Conservation (phyloP, 1,284 basidiomycete species). For the Microbotryum scabiosae region DNA sequence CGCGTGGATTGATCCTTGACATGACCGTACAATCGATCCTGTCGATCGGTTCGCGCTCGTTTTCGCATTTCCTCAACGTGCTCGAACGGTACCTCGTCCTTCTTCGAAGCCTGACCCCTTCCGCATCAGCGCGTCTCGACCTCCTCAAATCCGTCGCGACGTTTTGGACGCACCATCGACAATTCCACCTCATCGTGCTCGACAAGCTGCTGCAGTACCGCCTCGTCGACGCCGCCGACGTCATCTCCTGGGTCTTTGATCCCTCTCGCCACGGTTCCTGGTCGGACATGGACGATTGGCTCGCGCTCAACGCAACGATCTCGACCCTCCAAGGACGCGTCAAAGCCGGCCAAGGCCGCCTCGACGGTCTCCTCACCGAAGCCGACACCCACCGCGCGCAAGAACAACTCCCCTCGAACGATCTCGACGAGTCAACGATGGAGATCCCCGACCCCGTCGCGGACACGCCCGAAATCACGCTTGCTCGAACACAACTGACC, state of each 20-base stretch:
- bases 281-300: slow-evolving; percentile 65
- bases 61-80: slow-evolving; percentile 96
- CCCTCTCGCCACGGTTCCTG: slow-evolving; percentile 43
- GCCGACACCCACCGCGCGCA: slow-evolving; percentile 42
- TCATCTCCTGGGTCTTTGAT: slow-evolving; percentile 75
- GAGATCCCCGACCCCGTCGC: slow-evolving; percentile 52
- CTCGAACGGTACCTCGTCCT: slow-evolving; percentile 89
- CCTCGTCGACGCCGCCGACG: slow-evolving; percentile 87
- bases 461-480: slow-evolving; percentile 57
- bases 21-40: slow-evolving; percentile 84
- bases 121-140: slow-evolving; percentile 54
- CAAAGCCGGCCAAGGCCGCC: slow-evolving; percentile 60
- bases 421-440: slow-evolving; percentile 4
- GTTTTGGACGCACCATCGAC: slow-evolving; percentile 72
- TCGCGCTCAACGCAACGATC: slow-evolving; percentile 65
- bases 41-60: slow-evolving; percentile 85
- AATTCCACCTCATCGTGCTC: slow-evolving; percentile 82
- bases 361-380: slow-evolving; percentile 66
- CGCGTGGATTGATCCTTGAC: slow-evolving; percentile 61
- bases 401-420: background rate
- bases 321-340: slow-evolving; percentile 85
- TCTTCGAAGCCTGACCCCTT: slow-evolving; percentile 61
- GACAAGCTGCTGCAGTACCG: slow-evolving; percentile 99
- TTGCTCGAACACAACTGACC: slow-evolving; percentile 61
- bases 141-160: slow-evolving; percentile 59